Base-by-base conservation (phyloP, 352 stramenopile species). In the Phytopythium ostracodes region DNA sequence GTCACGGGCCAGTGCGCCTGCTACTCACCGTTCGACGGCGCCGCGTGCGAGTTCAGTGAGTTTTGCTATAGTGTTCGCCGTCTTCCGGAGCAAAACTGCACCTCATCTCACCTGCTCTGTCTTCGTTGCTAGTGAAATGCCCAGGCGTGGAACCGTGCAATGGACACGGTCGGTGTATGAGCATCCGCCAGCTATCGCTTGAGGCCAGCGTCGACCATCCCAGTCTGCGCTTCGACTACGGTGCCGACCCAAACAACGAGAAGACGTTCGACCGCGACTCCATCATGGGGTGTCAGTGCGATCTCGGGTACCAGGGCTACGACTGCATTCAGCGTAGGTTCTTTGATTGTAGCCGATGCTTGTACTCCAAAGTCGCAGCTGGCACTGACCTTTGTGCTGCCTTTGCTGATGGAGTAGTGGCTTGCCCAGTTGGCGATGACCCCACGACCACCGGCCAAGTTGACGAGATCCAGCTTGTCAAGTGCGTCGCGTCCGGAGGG, bases 251-350 rank as follows among this genome's bases (percentile, higher is more conserved):
- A 2, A 92, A 94, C 60, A 89, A 88, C 50, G 55, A 74, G 0
- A 58, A 75, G 44, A 92, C 83, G 17, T 98, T 79, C 65, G 92
- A 98, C 60, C 76, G 84, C 9, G 60, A 92, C 47, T 74, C 76
- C 2, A 84, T 86, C 49, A 72, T 93, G 51, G 89, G 88, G 18
- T 98, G 93, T 71, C 92, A 94, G 59, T 98, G 93, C 64, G 89
- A 98, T 57, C 70, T 79, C 47, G 91, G 91, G 15, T 98, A 88
- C 64, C 79, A 84, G 64, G 93, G 92, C n/a, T 85, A 96, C 56
- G 89, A 96, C 66, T 98, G 95, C 76, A 88, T 58, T 38, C 71
- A 76, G 20, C 64, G 84, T 91, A 73, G 31, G 78, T 71, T 47
- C 2, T 27, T 14, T 3, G 0, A 57, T 9, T 11, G 59, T 35